Conservation (phyloP, 2,329 filamentous ascomycete species). For the Chrysosphaeria jannelii region DNA sequence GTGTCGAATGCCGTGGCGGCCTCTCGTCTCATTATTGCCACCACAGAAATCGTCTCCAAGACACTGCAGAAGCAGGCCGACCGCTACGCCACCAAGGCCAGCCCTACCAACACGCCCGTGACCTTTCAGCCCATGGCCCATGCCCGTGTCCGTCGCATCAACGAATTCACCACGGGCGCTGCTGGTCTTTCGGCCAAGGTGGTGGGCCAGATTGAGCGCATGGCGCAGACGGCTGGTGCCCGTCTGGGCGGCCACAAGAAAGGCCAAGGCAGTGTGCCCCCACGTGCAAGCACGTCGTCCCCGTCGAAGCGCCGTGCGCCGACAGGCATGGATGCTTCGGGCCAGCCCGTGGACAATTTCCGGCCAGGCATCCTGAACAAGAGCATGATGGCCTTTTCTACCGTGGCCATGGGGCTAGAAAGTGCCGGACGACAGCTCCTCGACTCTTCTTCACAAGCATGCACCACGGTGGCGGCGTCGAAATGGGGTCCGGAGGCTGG, state of each 20-base stretch:
- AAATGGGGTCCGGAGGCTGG: conserved; percentile 70
- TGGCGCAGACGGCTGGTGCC: conserved; percentile 76
- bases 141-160: conserved; percentile 60
- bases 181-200: conserved; percentile 62
- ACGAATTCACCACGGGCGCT: conserved; percentile 53
- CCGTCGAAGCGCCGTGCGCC: conserved; percentile 6
- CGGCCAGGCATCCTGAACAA: conserved; percentile 89
- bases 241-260: conserved; percentile 17
- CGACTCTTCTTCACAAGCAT: conserved; percentile 42
- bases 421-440: conserved; percentile 58
- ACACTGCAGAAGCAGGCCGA: conserved; percentile 51
- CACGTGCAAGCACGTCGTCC: conserved; percentile 1
- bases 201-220: conserved; percentile 51
- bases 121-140: conserved; percentile 72
- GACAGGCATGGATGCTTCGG: conserved; percentile 38
- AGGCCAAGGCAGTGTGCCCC: conserved; percentile 1
- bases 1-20: conserved; percentile 69
- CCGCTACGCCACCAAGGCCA: conserved; percentile 48
- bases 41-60: conserved; percentile 50
- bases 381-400: conserved; percentile 85
- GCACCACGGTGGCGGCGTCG: conserved; percentile 65
- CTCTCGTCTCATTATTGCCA: conserved; percentile 74
- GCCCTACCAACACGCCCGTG: conserved; percentile 50
- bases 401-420: conserved; percentile 77
- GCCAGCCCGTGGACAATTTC: conserved; percentile 31